A percentile compares a stretch with the other conserved stretches of the same genome.
These are phyloP conservation scores for Erysimum cheiranthoides DNA, from an alignment of 345 rosid genomes.

Conservation along the genomic window DNA sequence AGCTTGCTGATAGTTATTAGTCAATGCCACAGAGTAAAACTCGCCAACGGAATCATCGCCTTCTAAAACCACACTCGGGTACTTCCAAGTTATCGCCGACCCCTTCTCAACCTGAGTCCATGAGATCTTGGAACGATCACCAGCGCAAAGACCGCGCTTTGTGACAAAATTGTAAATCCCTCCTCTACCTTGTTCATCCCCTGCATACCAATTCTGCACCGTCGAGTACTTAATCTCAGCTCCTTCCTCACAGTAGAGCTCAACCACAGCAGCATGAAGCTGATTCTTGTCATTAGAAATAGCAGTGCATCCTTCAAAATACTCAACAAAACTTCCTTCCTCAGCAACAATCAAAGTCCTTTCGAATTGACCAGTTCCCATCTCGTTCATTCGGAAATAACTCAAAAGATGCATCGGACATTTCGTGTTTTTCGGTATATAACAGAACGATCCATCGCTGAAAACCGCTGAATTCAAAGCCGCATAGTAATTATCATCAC, in stretches of 20 bases:
- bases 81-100: constrained; percentile 97
- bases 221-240: constrained; percentile 96
- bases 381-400: constrained; percentile 79
- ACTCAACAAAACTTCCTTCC: constrained; percentile 89
- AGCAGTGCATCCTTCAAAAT: constrained; percentile 94
- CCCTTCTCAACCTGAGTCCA: constrained; percentile 99
- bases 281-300: constrained; percentile 88
- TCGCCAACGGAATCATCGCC: constrained; percentile 87
- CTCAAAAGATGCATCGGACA: constrained; percentile 95
- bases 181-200: constrained; percentile 86
- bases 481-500: constrained; percentile 85
- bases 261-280: constrained; percentile 97
- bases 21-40: constrained; percentile 92
- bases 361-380: constrained; percentile 98
- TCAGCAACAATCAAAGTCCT: constrained; percentile 97
- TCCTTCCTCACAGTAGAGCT: constrained; percentile 74
- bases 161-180: constrained; percentile 95
- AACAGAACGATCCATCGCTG: constrained; percentile 91
- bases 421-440: constrained; percentile 75
- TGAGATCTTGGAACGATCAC: constrained; percentile 79
- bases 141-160: constrained; percentile 88
- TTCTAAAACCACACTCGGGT: constrained; percentile 90
- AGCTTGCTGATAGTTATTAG: constrained; percentile 87
- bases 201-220: constrained; percentile 96
- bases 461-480: constrained; percentile 90